Evolutionary conservation across 139 green algal genomes (phyloP).

Genomic region (Chlorella sp.): DNA sequence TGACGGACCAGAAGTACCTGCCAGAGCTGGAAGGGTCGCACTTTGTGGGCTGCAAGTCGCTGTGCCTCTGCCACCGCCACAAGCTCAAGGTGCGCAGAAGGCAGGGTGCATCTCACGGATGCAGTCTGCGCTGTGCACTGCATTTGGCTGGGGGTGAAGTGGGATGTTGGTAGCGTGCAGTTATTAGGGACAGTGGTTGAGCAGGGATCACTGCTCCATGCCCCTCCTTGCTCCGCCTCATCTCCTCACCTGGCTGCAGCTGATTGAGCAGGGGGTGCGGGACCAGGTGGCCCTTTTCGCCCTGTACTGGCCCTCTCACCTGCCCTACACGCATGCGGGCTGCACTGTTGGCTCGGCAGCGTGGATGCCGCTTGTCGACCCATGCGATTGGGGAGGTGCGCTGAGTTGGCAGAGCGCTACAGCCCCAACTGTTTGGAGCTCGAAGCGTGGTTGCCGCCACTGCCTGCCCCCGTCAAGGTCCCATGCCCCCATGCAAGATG

Average conservation of each 20-base stretch:
- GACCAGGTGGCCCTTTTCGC: conserved; percentile 3
- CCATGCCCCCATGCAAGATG: background rate
- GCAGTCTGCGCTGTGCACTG: background rate
- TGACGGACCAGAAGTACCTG: conserved; percentile 18
- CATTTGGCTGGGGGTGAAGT: background rate
- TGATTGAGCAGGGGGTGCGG: background rate
- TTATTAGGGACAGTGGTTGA: no score
- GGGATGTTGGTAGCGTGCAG: background rate
- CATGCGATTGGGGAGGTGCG: conserved; percentile 13
- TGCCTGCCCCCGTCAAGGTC: no score
- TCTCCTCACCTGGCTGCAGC: background rate
- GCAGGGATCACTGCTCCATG: background rate
- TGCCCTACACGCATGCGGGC: background rate
- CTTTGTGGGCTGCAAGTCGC: background rate
- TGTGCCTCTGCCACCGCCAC: conserved; percentile 11
- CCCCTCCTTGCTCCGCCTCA: background rate
- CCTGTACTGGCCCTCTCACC: background rate
- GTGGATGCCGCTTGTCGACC: conserved; percentile 4
- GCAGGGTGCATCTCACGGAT: background rate
- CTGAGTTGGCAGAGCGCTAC: background rate
- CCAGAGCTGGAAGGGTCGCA: background rate
- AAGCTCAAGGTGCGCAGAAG: conserved; percentile 1
- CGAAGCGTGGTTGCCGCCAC: no score
- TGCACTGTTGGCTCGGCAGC: conserved; percentile 11
- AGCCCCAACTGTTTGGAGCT: no score